phyloP scores from a whole-genome alignment of 1,139 yeast genomes.

The Protomyces gravidus region DNA sequence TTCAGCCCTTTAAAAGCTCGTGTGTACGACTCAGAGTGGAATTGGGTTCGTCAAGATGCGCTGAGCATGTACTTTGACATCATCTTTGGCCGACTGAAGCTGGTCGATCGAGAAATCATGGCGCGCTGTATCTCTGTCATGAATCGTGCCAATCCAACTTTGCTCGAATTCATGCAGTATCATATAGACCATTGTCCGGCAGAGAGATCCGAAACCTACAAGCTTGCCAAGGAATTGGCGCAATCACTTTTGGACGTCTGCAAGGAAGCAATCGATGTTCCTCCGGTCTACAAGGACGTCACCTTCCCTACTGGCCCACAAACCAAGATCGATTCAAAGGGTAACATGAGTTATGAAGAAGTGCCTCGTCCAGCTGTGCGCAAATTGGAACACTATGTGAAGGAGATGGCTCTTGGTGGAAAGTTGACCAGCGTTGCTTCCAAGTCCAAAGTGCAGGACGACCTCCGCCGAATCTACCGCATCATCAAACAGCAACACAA shows the following conservation, averaged over 20 bases:
- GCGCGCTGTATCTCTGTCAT: slow-evolving; percentile 93
- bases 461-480: slow-evolving; percentile 76
- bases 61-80: slow-evolving; percentile 90
- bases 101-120: slow-evolving; percentile 92
- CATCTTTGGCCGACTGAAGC: slow-evolving; percentile 83
- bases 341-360: slow-evolving; percentile 79
- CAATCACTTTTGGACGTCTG: slow-evolving; percentile 93
- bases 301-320: slow-evolving; percentile 92
- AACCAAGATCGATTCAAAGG: slow-evolving; percentile 81
- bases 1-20: slow-evolving; percentile 92
- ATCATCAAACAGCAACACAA: slow-evolving; percentile 54
- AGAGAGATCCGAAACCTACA: slow-evolving; percentile 80
- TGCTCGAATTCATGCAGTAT: slow-evolving; percentile 94
- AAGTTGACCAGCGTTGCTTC: slow-evolving; percentile 72
- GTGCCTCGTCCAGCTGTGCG: slow-evolving; percentile 84
- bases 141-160: slow-evolving; percentile 93
- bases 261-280: slow-evolving; percentile 71
- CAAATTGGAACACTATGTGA: slow-evolving; percentile 90
- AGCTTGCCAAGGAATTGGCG: slow-evolving; percentile 84
- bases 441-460: slow-evolving; percentile 55
- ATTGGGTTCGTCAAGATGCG: slow-evolving; percentile 98
- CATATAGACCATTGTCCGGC: slow-evolving; percentile 91
- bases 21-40: slow-evolving; percentile 96
- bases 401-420: slow-evolving; percentile 96
- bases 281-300: slow-evolving; percentile 94